Percentiles rank a stretch among this genome's conserved stretches.
phyloP scores from a whole-genome alignment of 106 monocot genomes.

The Platanthera zijinensis region DNA sequence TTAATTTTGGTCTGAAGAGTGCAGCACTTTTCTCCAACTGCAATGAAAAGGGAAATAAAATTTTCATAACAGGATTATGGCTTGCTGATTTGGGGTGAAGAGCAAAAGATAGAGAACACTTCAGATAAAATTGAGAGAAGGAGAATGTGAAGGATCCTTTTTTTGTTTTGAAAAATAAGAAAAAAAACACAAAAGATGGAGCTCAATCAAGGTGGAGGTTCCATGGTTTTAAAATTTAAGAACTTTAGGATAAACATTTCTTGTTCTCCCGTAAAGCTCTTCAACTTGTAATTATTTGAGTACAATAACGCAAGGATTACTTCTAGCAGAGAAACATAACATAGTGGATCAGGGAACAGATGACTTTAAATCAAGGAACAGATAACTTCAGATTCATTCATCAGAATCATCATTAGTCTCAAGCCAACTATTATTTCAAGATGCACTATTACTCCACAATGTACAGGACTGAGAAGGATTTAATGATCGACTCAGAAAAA shows the following conservation, averaged over 20 bases:
- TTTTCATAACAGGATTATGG: neutral
- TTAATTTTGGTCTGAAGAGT: slow-evolving; percentile 89
- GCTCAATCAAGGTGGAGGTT: neutral
- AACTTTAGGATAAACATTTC: neutral
- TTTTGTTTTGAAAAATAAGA: neutral
- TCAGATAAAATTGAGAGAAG: neutral
- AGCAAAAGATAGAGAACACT: neutral
- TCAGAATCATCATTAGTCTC: neutral
- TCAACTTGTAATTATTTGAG: neutral
- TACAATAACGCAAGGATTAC: neutral
- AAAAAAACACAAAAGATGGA: neutral
- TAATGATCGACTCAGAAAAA: neutral
- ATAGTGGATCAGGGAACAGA: neutral
- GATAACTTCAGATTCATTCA: neutral
- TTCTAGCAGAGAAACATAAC: neutral
- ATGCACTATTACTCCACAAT: neutral
- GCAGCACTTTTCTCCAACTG: slow-evolving; percentile 95
- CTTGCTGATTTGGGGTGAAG: neutral
- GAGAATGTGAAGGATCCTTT: neutral
- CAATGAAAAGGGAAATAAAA: neutral
- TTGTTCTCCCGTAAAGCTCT: neutral
- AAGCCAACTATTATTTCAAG: neutral
- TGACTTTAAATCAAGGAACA: neutral
- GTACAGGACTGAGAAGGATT: neutral
- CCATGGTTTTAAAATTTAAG: neutral